Evolutionary conservation across 2,329 filamentous ascomycete species (phyloP).

Genomic region (Neofusicoccum umdonicola): DNA sequence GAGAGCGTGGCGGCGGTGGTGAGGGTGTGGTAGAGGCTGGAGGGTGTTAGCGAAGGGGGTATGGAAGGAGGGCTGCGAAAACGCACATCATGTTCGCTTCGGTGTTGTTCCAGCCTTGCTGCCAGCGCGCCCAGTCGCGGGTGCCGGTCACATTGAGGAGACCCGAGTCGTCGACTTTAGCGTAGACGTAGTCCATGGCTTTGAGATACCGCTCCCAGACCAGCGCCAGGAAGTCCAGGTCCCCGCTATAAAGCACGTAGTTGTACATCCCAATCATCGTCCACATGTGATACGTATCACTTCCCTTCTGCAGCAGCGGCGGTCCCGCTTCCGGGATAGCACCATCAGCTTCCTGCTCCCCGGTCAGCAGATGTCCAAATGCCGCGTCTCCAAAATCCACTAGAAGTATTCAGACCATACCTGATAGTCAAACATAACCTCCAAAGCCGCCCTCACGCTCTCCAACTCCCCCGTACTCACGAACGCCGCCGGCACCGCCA

Average conservation of each 20-base stretch:
- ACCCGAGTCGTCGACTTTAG: slow-evolving; percentile 42
- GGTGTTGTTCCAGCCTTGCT: slow-evolving; percentile 51
- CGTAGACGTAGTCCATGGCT: slow-evolving; percentile 43
- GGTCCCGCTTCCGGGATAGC: slow-evolving; percentile 41
- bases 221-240: slow-evolving; percentile 38
- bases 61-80: not conserved
- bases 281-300: slow-evolving; percentile 53
- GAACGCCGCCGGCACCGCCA: slow-evolving; percentile 41
- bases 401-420: slow-evolving; percentile 47
- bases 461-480: slow-evolving; percentile 44
- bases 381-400: too few relatives aligned
- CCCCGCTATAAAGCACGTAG: slow-evolving; percentile 40
- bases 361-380: not conserved
- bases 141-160: slow-evolving; percentile 46
- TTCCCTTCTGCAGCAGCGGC: slow-evolving; percentile 33
- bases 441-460: slow-evolving; percentile 45
- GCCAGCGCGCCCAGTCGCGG: slow-evolving; percentile 43
- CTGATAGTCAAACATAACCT: slow-evolving; percentile 15
- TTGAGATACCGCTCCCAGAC: slow-evolving; percentile 47
- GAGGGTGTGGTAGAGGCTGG: slow-evolving; percentile 45
- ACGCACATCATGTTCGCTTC: slow-evolving; percentile 50
- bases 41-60: not conserved
- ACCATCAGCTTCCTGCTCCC: not conserved
- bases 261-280: slow-evolving; percentile 47
- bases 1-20: slow-evolving; percentile 28